phyloP scores from a whole-genome alignment of 129 eudicot species.

The Cynara cardunculus region DNA sequence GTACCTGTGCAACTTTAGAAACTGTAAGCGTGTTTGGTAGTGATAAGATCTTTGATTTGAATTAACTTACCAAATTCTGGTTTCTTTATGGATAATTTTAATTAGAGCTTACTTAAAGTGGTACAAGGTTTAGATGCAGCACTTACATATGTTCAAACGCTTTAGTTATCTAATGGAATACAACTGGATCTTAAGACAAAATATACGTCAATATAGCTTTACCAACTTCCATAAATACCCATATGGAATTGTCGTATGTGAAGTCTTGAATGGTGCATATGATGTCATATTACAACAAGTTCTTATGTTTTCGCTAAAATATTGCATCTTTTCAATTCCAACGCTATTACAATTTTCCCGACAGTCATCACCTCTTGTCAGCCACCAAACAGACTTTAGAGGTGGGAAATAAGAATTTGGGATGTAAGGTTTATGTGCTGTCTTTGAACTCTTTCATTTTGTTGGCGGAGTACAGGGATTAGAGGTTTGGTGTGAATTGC shows the following conservation, averaged over 20 bases:
- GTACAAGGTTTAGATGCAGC: background rate
- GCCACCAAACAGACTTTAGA: background rate
- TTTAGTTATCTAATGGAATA: background rate
- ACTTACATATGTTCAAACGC: background rate
- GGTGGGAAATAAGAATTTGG: background rate
- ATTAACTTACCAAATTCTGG: background rate
- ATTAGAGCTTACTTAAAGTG: background rate
- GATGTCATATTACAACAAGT: background rate
- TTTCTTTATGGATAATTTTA: background rate
- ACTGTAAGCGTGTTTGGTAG: background rate
- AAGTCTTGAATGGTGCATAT: background rate
- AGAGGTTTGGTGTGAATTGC: background rate
- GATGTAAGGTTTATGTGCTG: background rate
- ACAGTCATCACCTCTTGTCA: background rate
- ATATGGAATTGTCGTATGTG: background rate
- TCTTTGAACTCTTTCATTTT: background rate
- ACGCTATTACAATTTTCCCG: background rate
- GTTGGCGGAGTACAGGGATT: background rate
- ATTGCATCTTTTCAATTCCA: background rate
- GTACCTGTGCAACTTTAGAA: conserved; percentile 8
- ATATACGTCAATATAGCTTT: background rate
- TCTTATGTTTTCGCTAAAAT: background rate
- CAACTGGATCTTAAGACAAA: background rate
- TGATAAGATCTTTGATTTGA: background rate
- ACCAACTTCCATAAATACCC: background rate